A percentile compares a stretch with the other conserved stretches of the same genome.
Conservation (phyloP, 352 stramenopile genomes). For the Pythium brachiatum region DNA sequence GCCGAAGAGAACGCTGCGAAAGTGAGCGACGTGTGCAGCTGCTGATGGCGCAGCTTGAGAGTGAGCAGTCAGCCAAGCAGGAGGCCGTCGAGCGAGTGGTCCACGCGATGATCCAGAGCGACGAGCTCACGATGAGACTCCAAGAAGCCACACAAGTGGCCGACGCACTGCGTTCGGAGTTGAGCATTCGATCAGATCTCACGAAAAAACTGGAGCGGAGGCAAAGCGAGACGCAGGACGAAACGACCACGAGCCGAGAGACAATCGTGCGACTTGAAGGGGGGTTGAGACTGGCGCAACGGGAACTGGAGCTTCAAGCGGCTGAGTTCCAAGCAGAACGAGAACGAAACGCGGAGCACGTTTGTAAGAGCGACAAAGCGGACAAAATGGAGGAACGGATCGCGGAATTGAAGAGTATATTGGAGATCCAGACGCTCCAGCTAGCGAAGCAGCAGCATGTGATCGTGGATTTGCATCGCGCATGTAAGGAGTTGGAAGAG, state of each 20-base stretch:
- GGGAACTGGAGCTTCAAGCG: conserved; percentile 12
- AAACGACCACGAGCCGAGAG: not conserved
- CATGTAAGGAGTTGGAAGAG: conserved; percentile 27
- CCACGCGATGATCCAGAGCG: conserved; percentile 30
- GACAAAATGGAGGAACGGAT: not conserved
- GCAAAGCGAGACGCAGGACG: conserved; percentile 2
- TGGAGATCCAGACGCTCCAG: conserved; percentile 23
- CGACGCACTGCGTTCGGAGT: conserved; percentile 9
- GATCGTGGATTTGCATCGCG: conserved; percentile 25
- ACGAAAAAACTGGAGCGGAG: conserved; percentile 2
- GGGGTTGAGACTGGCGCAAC: conserved; percentile 5
- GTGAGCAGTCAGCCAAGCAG: conserved; percentile 24
- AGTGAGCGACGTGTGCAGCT: conserved; percentile 16
- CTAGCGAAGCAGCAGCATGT: conserved; percentile 31
- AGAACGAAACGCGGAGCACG: not conserved
- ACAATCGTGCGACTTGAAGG: conserved; percentile 9
- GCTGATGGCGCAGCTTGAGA: conserved; percentile 21
- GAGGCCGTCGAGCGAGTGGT: conserved; percentile 46
- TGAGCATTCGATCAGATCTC: not conserved
- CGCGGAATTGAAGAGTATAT: conserved; percentile 12
- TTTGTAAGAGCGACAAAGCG: conserved; percentile 3
- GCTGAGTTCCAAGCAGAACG: conserved; percentile 10
- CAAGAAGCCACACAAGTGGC: conserved; percentile 12
- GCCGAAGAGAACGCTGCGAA: not conserved
- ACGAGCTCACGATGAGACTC: conserved; percentile 6